Evolutionary conservation across 345 rosid genomes (phyloP).

Genomic region (Draba incana): DNA sequence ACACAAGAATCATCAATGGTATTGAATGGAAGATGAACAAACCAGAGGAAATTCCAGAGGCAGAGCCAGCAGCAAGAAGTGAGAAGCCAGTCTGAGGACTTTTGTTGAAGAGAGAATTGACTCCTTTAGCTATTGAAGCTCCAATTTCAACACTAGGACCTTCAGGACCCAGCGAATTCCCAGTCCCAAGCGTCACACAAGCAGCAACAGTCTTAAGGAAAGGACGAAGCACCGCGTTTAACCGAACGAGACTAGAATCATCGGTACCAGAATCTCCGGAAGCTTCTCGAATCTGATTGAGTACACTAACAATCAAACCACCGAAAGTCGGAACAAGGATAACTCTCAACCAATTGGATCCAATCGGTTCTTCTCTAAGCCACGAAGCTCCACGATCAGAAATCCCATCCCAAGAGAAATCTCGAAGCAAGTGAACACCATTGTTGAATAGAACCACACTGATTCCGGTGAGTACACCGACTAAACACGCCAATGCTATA

Average conservation of each 20-base stretch:
- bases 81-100: slow-evolving; percentile 56
- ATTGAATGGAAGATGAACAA: slow-evolving; percentile 27
- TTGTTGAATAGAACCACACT: slow-evolving; percentile 82
- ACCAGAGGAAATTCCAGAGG: slow-evolving; percentile 93
- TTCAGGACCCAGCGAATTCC: slow-evolving; percentile 94
- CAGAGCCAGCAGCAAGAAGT: slow-evolving; percentile 90
- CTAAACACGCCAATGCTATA: slow-evolving; percentile 65
- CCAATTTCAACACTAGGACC: slow-evolving; percentile 98
- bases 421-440: slow-evolving; percentile 74
- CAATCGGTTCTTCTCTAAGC: slow-evolving; percentile 74
- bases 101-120: slow-evolving; percentile 49
- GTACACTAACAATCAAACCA: slow-evolving; percentile 66
- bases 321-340: slow-evolving; percentile 74
- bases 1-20: too few species aligned
- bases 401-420: slow-evolving; percentile 88
- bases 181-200: slow-evolving; percentile 87
- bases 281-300: slow-evolving; percentile 52
- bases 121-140: slow-evolving; percentile 73
- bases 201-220: slow-evolving; percentile 77
- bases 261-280: slow-evolving; percentile 19
- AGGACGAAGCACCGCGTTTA: slow-evolving; percentile 55
- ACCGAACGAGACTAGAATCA: slow-evolving; percentile 28
- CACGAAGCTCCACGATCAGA: slow-evolving; percentile 83
- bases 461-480: slow-evolving; percentile 79
- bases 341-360: slow-evolving; percentile 62